phyloP scores from a whole-genome alignment of 169 alveolate species.

The Plasmodium sp. region DNA sequence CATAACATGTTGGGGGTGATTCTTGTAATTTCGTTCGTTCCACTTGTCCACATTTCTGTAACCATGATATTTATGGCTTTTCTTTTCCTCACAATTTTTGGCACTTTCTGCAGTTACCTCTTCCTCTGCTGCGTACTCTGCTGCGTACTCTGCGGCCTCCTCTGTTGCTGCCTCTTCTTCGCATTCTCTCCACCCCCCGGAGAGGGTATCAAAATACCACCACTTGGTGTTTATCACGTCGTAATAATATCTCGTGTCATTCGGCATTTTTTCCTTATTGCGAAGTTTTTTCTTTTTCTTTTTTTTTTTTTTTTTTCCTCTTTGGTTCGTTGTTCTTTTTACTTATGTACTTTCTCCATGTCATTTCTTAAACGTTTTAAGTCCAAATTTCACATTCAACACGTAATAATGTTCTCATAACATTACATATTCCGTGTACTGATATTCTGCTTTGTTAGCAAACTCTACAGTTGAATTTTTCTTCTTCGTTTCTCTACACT shows the following conservation, averaged over 20 bases:
- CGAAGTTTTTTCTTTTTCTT: background rate
- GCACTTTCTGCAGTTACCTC: background rate
- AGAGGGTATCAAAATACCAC: slow-evolving; percentile 49
- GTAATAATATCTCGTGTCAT: slow-evolving; percentile 27
- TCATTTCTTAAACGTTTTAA: background rate
- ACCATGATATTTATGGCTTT: background rate
- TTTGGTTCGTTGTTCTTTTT: background rate
- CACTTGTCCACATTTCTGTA: background rate
- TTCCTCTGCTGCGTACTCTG: background rate
- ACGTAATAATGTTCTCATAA: background rate
- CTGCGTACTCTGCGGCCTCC: background rate
- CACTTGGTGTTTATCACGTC: slow-evolving; percentile 40
- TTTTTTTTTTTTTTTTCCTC: background rate
- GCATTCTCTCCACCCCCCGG: slow-evolving; percentile 39
- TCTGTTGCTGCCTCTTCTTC: background rate
- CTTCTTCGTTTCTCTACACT: background rate
- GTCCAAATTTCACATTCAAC: background rate
- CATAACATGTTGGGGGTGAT: background rate
- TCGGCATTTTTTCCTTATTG: slow-evolving; percentile 5
- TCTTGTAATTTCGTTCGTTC: background rate
- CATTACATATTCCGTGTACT: background rate
- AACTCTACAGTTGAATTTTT: background rate
- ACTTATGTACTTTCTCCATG: background rate
- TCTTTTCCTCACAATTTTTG: background rate
- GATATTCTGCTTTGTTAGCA: background rate